phyloP scores from a whole-genome alignment of 2,329 filamentous ascomycete genomes.

The Claviceps sp. region DNA sequence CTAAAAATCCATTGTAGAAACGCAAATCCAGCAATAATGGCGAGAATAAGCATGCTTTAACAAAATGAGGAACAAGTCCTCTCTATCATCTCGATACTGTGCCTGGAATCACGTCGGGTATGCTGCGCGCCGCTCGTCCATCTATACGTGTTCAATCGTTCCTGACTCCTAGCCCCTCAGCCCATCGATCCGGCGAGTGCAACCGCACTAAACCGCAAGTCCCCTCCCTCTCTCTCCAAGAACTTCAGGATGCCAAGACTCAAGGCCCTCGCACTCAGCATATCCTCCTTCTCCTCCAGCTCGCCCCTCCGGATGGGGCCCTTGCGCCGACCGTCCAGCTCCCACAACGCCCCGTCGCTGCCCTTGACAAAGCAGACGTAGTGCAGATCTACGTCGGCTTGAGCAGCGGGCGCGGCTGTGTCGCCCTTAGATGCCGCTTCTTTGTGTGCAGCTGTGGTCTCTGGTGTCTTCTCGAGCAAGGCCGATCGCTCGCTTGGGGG shows the following conservation, averaged over 20 bases:
- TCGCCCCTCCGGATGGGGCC: slow-evolving; percentile 42
- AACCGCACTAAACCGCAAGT: slow-evolving; percentile 46
- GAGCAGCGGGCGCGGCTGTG: slow-evolving; percentile 62
- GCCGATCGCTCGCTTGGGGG: slow-evolving; percentile 51
- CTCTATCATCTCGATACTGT: background rate
- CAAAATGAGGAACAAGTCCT: too few species aligned
- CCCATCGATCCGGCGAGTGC: slow-evolving; percentile 39
- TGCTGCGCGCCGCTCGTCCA: background rate
- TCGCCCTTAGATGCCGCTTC: slow-evolving; percentile 66
- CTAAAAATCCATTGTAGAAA: too few species aligned
- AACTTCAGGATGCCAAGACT: slow-evolving; percentile 51
- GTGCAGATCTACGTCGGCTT: slow-evolving; percentile 81
- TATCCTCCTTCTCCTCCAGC: slow-evolving; percentile 50
- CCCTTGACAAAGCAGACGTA: slow-evolving; percentile 89
- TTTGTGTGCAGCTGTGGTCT: slow-evolving; percentile 65
- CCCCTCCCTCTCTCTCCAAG: slow-evolving; percentile 39
- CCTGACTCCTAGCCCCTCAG: slow-evolving; percentile 16
- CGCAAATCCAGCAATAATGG: too few species aligned
- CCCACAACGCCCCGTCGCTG: slow-evolving; percentile 47
- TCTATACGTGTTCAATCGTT: background rate
- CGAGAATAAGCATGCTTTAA: too few species aligned
- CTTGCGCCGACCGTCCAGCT: slow-evolving; percentile 46
- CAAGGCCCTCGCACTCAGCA: slow-evolving; percentile 62
- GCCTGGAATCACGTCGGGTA: background rate
- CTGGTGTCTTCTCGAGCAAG: slow-evolving; percentile 62